These are phyloP conservation scores for Ceratocystis lukuohia DNA, from an alignment of 2,329 filamentous ascomycete species.

Conservation along the genomic window DNA sequence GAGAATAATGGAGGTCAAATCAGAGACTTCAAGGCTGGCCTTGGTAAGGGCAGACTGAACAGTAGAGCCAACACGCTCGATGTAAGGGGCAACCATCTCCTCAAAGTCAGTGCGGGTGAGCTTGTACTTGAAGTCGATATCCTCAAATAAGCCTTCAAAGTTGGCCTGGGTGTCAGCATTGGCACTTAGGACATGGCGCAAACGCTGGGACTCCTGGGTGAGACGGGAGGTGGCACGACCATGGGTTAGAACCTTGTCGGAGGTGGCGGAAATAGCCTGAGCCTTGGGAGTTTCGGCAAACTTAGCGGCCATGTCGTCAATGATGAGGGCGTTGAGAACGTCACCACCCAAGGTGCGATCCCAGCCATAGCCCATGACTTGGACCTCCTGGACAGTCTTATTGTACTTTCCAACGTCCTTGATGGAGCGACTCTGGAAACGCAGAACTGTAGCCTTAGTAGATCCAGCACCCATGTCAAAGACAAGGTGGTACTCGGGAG, in stretches of 20 bases:
- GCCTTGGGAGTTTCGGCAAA: constrained; percentile 59
- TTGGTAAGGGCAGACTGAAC: constrained; percentile 61
- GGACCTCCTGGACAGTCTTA: constrained; percentile 94
- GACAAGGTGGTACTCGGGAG: constrained; percentile 82
- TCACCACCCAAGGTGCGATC: constrained; percentile 85
- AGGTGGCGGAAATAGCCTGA: constrained; percentile 49
- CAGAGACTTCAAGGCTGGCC: constrained; percentile 57
- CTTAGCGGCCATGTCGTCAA: constrained; percentile 74
- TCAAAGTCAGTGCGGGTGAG: constrained; percentile 70
- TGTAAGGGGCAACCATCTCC: constrained; percentile 54
- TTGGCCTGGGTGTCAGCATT: constrained; percentile 68
- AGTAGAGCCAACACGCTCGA: constrained; percentile 52
- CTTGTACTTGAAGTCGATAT: constrained; percentile 89
- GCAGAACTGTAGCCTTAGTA: constrained; percentile 76
- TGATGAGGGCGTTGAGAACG: constrained; percentile 70
- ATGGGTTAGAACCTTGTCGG: constrained; percentile 53
- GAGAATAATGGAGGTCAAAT: constrained; percentile 82
- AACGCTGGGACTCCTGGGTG: constrained; percentile 79
- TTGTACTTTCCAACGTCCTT: constrained; percentile 90
- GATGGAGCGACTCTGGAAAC: constrained; percentile 75
- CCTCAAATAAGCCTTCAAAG: constrained; percentile 83
- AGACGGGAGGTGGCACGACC: constrained; percentile 79
- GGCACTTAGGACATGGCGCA: constrained; percentile 82
- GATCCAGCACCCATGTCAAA: constrained; percentile 98
- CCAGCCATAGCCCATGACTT: constrained; percentile 75